Evolutionary conservation across 1,139 yeast genomes (phyloP), one percentile per base, ranked within the genome.

Genomic region (Yamadazyma spencermartinsiae): DNA sequence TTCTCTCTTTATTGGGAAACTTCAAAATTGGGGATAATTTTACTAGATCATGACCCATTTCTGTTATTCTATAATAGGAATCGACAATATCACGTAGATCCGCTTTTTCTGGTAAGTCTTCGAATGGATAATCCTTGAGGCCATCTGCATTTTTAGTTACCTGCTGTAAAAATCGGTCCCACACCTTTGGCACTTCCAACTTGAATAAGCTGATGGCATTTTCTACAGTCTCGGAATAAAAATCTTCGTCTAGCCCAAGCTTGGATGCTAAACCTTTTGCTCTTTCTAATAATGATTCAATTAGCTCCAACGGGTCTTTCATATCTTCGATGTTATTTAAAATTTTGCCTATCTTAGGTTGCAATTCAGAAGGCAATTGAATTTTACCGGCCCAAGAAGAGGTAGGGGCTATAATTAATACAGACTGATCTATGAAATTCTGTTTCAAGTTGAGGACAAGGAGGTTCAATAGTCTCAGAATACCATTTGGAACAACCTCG

Each of bases 221-320:
- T 7, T 21, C 15, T 2, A 44, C 33, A 5, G 34, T 33, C 3
- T 29, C 14, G 13, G 34, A 14, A 28, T 33, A 38, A 25, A 30
- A 30, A 11, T 37, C 28, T 1, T 74, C 76, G 1, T 57, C 60
- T n/a, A 67, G 48, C 0, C 56, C 63, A 31, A 74, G 39, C 2
- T 44, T 27, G 2, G 43, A 39, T 0, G 79, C 70, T 10, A 74
- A 42, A 1, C 41, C 37, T 16, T 57, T 62, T 10, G 72, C 73
- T 34, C 56, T 37, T 1, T 32, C 30, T 12, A 74, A 52, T 2
- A 61, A 42, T 3, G 37, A 27, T 1, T 40, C 37, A 3, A 41
- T 37, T n/a, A 31, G n/a, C 14, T 33, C 31, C 12, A 42, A 35
- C 5, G 40, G 44, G 15, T 40, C 40, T 14, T 23, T 12, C 34